Evolutionary conservation across 495 filamentous ascomycete genomes (phyloP), one percentile per base, ranked within the genome.

Genomic region (Oleoguttula mirabilis): DNA sequence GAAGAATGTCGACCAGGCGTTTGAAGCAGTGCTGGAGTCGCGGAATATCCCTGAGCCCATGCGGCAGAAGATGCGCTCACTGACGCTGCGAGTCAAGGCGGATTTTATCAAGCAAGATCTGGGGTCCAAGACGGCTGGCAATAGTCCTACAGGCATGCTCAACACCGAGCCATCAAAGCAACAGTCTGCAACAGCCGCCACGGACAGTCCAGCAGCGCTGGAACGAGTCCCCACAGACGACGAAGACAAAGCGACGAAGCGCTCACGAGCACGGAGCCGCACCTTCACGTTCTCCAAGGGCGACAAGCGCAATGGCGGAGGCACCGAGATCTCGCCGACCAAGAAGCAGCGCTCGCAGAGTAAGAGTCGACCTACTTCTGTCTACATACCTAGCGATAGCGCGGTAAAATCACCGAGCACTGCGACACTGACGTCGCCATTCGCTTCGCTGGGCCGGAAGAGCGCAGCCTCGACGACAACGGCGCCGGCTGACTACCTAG

Each of bases 41-140:
- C 72, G 86, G 42, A 92, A 95, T 56, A 87, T 98, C 39, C 88
- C 90, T 15, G 80, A 90, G 50, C 82, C 93, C 45, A 87, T 93
- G 69, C 72, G 86, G 39, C 80, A 88, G 56, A 87, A 87, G 62
- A 94, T 98, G 85, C 76, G 90, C 21, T 84, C 75, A 22, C 66
- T 98, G 36, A 84, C 84, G 41, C 75, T 80, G 41, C 82, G 80
- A 21, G 85, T 98, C 61, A 98, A 98, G 63, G 80, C 80, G 48
- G 87, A 98, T 47, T 94, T 98, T 49, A 84, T 96, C 53, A 75
- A 79, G 46, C 85, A 94, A 55, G 82, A 94, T 55, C 81, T 77
- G 62, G 74, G 76, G 1, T 47, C 44, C 3, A 53, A 46, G 32
- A 36, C 16, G 2, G 27, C 36, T 10, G 80, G 82, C 49, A 78